Percentiles rank a stretch among this genome's conserved stretches.
Conservation (phyloP, 805 yeast species). For the Blastobotrys chiropterorum region DNA sequence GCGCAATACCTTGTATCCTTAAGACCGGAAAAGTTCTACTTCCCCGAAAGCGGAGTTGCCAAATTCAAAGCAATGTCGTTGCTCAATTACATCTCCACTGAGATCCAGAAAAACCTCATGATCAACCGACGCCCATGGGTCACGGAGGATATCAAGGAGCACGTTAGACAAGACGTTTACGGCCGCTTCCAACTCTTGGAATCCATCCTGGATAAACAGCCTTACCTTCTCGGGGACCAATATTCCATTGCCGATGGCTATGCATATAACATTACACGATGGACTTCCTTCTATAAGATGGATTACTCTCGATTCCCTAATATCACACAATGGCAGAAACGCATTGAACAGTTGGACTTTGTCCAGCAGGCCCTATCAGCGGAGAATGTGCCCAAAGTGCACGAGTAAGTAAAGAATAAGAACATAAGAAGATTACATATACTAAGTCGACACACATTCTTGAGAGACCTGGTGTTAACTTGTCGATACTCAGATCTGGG, state of each 20-base stretch:
- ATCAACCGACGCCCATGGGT: neutral
- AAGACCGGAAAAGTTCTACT: constrained; percentile 5
- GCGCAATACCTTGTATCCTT: constrained; percentile 6
- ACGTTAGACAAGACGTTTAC: neutral
- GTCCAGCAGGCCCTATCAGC: neutral
- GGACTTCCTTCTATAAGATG: constrained; percentile 1
- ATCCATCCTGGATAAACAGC: constrained; percentile 1
- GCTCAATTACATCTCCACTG: neutral
- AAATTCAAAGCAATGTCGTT: neutral
- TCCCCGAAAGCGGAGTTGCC: neutral
- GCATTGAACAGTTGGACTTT: neutral
- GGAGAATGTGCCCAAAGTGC: neutral
- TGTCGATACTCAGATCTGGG: too few species aligned
- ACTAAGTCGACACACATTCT: too few species aligned
- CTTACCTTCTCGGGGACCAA: constrained; percentile 10
- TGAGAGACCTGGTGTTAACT: too few species aligned
- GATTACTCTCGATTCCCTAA: neutral
- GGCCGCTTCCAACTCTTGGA: neutral
- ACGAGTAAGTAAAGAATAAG: too few species aligned
- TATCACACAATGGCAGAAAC: neutral
- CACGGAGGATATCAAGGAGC: neutral
- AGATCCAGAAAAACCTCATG: neutral
- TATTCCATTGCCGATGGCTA: constrained; percentile 11
- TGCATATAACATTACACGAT: constrained; percentile 9
- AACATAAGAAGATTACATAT: too few species aligned